Percentiles rank a stretch among this genome's conserved stretches.
Conservation (phyloP, 495 filamentous ascomycete genomes). For the Penicillium verhagenii region DNA sequence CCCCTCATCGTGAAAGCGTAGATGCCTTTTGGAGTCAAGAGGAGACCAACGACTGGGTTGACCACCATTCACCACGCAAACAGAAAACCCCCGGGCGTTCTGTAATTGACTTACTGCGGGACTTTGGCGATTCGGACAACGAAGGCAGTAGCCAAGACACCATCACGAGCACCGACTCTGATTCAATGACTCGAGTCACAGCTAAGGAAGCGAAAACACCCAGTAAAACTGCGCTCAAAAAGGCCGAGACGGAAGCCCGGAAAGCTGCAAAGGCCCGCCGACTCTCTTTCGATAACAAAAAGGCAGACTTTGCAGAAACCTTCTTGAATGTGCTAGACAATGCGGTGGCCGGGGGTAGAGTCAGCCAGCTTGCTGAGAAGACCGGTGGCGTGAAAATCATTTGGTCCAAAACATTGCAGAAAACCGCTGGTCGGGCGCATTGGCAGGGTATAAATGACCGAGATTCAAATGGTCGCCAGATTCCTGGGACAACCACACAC, state of each 20-base stretch:
- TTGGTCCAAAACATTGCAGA: constrained; percentile 84
- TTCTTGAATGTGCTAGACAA: constrained; percentile 77
- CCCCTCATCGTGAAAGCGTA: constrained; percentile 62
- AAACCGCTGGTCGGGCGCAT: constrained; percentile 82
- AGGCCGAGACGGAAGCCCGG: constrained; percentile 41
- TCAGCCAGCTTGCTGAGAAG: constrained; percentile 55
- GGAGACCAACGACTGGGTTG: constrained; percentile 77
- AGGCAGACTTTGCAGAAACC: constrained; percentile 60
- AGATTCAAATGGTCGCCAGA: not conserved
- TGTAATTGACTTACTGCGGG: constrained; percentile 27
- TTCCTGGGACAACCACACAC: constrained; percentile 35
- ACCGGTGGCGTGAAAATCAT: constrained; percentile 76
- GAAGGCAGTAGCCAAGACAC: constrained; percentile 16
- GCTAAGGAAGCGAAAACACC: constrained; percentile 32
- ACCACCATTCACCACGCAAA: constrained; percentile 71
- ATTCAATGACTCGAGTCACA: constrained; percentile 13
- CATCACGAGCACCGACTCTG: constrained; percentile 7
- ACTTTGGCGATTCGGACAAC: constrained; percentile 33
- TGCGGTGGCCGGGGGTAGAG: constrained; percentile 58
- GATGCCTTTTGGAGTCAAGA: constrained; percentile 83
- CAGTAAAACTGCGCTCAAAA: constrained; percentile 45
- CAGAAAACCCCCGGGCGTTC: constrained; percentile 18
- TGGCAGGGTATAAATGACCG: constrained; percentile 56
- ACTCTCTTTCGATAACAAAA: constrained; percentile 65
- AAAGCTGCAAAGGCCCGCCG: constrained; percentile 45